Evolutionary conservation across 306 rosid species (phyloP).

Genomic region (Mimosa bimucronata): DNA sequence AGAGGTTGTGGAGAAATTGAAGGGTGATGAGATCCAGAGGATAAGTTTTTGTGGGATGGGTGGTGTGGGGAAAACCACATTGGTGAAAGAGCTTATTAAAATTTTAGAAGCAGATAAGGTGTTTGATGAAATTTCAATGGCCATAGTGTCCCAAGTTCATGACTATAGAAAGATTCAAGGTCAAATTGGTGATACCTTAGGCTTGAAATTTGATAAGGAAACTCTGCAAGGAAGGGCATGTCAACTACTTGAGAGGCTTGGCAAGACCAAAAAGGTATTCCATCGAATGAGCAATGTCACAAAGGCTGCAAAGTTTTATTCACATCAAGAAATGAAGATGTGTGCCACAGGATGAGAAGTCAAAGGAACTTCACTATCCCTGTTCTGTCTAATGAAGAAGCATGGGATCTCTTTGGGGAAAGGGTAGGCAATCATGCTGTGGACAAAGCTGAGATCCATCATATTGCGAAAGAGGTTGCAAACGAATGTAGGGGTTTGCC

Average conservation of each 20-base stretch:
- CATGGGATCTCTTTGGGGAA: constrained; percentile 31
- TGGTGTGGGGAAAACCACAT: constrained; percentile 39
- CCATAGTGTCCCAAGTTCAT: constrained; percentile 24
- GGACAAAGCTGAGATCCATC: not conserved
- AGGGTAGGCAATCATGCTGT: not conserved
- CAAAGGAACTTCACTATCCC: constrained; percentile 16
- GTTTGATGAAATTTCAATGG: constrained; percentile 36
- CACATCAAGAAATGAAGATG: constrained; percentile 41
- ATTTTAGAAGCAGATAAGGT: not conserved
- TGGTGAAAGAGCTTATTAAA: constrained; percentile 32
- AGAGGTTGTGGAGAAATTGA: constrained; percentile 3
- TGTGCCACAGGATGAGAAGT: constrained; percentile 23
- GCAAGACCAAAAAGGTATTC: not conserved
- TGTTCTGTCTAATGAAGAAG: constrained; percentile 14
- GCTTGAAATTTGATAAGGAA: constrained; percentile 18
- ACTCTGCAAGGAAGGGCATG: not conserved
- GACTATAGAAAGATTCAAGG: constrained; percentile 19
- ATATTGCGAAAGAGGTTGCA: constrained; percentile 33
- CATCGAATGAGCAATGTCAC: constrained; percentile 1
- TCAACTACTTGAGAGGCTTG: constrained; percentile 7
- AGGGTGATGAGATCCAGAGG: constrained; percentile 16
- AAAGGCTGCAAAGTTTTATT: constrained; percentile 39
- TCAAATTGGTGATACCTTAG: constrained; percentile 24
- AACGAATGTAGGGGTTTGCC: constrained; percentile 50
- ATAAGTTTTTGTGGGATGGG: constrained; percentile 40